Evolutionary conservation across 1,284 basidiomycete genomes (phyloP), one percentile per base, ranked within the genome.

Genomic region (Malassezia equina): DNA sequence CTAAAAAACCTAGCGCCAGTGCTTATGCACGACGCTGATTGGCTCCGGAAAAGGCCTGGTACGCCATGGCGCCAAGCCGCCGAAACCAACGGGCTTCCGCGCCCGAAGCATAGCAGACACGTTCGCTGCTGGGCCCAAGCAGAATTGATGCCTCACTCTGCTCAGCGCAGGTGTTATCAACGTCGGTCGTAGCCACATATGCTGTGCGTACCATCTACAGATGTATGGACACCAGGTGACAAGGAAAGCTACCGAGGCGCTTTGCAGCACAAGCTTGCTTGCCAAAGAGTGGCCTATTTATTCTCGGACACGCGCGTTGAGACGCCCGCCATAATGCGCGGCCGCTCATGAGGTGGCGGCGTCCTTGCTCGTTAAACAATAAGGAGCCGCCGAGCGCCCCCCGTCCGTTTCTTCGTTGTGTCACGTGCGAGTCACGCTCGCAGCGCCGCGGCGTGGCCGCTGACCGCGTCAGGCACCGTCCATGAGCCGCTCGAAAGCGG

Each of bases 211-310:
- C n/a, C n/a, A 47, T 47, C 29, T 15, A 34, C n/a, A 7, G 3
- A 52, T 57, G 43, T 57, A 27, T 41, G 55, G 34, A 45, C 55
- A 52, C 55, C 55, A 57, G 55, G 55, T 57, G 55, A 57, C 55
- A 57, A 48, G 39, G n/a, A 7, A 50, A 52, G 43, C 55, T 47
- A 57, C 55, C 55, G 39, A 13, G 55, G 50, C 50, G 32, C 55
- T 57, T 57, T 32, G 42, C 55, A 57, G 50, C 41, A 46, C 55
- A 47, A 46, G 55, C 50, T 42, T 23, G 17, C 45, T 43, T 57
- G 55, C 55, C 55, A 52, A 52, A 57, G 50, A 57, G 55, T 52
- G 55, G 49, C 48, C 53, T 32, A n/a, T 0, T 51, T 12, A 34
- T 15, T 55, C 54, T 55, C 31, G 45, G 49, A 45, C 42, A 29